Evolutionary conservation across 1,284 basidiomycete genomes (phyloP).

Genomic region (Ceratobasidium sp.): DNA sequence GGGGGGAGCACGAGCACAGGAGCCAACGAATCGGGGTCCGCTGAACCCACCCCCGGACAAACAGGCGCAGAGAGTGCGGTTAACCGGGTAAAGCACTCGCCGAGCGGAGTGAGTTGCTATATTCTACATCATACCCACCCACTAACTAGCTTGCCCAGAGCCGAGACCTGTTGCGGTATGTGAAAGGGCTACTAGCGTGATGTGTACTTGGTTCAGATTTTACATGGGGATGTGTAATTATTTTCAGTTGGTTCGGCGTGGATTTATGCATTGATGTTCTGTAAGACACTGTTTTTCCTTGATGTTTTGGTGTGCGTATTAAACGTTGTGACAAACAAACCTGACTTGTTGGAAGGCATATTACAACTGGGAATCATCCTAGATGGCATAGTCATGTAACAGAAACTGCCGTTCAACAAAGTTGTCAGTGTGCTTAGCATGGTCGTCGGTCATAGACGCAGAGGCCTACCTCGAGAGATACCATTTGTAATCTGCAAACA

Average conservation of each 20-base stretch:
- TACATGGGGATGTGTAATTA: constrained; percentile 28
- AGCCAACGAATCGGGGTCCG: neutral
- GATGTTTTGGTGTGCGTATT: neutral
- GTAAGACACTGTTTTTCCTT: neutral
- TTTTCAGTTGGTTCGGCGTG: constrained; percentile 6
- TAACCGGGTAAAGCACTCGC: constrained; percentile 32
- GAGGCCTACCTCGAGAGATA: too few species aligned
- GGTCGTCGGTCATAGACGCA: too few species aligned
- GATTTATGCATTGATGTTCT: neutral
- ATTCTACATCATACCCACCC: neutral
- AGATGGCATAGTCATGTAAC: too few species aligned
- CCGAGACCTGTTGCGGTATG: constrained; percentile 73
- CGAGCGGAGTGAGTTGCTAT: constrained; percentile 52
- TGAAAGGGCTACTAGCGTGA: constrained; percentile 69
- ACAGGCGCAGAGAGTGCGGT: constrained; percentile 27
- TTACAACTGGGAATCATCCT: too few species aligned
- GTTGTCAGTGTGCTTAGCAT: too few species aligned
- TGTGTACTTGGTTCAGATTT: neutral
- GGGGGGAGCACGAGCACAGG: neutral
- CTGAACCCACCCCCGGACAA: constrained; percentile 19
- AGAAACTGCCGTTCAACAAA: too few species aligned
- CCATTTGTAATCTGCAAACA: too few species aligned
- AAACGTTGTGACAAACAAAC: too few species aligned
- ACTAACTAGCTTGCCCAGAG: constrained; percentile 56
- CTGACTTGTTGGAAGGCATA: too few species aligned